These are phyloP conservation scores for Penicillium pancosmium DNA, from an alignment of 495 filamentous ascomycete genomes.

Conservation along the genomic window DNA sequence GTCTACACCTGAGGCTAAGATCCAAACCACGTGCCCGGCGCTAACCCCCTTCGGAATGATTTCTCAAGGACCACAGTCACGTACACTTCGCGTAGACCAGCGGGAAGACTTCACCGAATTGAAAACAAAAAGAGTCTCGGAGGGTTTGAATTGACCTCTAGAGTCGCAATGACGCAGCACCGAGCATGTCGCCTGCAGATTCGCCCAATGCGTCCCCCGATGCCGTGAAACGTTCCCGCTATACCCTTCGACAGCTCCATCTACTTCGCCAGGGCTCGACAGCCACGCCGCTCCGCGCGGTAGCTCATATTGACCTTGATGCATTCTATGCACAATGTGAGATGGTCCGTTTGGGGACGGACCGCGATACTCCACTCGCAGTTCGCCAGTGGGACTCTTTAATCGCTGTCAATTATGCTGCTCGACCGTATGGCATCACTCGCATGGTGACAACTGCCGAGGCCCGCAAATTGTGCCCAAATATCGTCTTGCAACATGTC, in stretches of 20 bases:
- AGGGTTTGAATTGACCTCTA: neutral
- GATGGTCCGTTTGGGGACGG: slow-evolving; percentile 76
- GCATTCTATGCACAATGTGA: slow-evolving; percentile 99
- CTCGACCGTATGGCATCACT: slow-evolving; percentile 75
- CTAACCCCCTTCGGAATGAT: slow-evolving; percentile 20
- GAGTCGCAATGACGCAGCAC: slow-evolving; percentile 25
- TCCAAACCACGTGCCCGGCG: slow-evolving; percentile 20
- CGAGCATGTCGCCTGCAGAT: slow-evolving; percentile 30
- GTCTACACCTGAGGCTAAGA: slow-evolving; percentile 11
- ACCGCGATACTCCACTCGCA: slow-evolving; percentile 78
- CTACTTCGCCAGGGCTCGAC: slow-evolving; percentile 72
- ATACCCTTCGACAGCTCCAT: slow-evolving; percentile 81
- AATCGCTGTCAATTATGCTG: slow-evolving; percentile 95
- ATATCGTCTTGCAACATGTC: slow-evolving; percentile 85
- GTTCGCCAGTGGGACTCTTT: slow-evolving; percentile 83
- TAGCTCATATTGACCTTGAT: slow-evolving; percentile 94
- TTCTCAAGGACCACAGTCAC: slow-evolving; percentile 13
- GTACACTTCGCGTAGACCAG: neutral
- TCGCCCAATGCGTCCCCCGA: slow-evolving; percentile 36
- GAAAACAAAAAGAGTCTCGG: neutral
- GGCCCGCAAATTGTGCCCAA: slow-evolving; percentile 86
- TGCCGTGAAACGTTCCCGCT: slow-evolving; percentile 62
- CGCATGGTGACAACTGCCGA: slow-evolving; percentile 75
- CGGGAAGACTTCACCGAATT: neutral
- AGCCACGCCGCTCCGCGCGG: slow-evolving; percentile 77